Evolutionary conservation across 2,329 filamentous ascomycete species (phyloP), one percentile per base, ranked within the genome.

Genomic region (Fusarium sp.): DNA sequence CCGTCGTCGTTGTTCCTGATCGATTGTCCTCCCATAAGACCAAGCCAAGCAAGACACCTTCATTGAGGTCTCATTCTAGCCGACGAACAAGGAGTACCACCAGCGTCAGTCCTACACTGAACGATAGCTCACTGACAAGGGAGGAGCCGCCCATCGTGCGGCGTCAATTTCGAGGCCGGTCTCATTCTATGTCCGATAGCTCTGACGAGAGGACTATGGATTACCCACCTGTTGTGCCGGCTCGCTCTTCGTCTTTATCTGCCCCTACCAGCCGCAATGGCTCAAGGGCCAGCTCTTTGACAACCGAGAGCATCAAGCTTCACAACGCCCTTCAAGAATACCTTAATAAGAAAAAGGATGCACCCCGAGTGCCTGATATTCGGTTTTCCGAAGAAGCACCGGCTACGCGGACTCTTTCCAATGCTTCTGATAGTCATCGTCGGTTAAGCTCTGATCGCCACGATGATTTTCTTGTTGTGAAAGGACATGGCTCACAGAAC

Each of bases 1-100:
- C 89, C 3, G 88, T 91, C 9, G 83, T 90, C 8, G 82, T 91
- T 21, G 85, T 91, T 51, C 89, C 89, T 8, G 85, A 87, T 57
- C 85, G 89, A 17, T 80, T 78, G 17, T 86, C 88, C 8, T 89
- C 87, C 5, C 78, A 83, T 13, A 85, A 84, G 52, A 81, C 84
- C n/a, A 85, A 82, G 61, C 83, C 85, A 10, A 80, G 80, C 9
- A 81, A 80, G 44, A 81, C 87, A 33, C 86, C 85, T 6, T 90
- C 88, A 3, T 78, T 90, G 17, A 84, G 88, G 57, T 90, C 89
- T 21, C 87, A 84, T n/a, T 89, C 86, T 65, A 91, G 88, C 72
- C 84, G 83, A 51, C 83, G 81, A 46, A 87, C 87, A 3, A 86
- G 82, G 70, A 79, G 83, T 62, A 87, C 85, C 54, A 82, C 82